Evolutionary conservation across 2,329 filamentous ascomycete genomes (phyloP).

Genomic region (Ophiocordyceps polyrhachis-furcata): DNA sequence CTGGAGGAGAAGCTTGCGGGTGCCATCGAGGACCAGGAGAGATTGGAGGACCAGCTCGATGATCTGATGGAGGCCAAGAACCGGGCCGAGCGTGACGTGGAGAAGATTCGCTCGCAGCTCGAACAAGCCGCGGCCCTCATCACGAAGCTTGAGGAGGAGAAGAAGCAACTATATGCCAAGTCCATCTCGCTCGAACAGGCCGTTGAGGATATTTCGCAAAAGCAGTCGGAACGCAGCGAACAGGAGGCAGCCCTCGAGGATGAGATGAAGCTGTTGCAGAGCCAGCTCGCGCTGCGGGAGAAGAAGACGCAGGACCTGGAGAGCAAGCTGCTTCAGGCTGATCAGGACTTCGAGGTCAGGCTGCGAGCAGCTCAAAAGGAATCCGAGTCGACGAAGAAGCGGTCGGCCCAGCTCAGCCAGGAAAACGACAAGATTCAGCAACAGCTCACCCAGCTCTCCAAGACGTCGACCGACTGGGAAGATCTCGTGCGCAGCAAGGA

Average conservation of each 20-base stretch:
- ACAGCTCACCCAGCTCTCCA: slow-evolving; percentile 71
- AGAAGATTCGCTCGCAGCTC: slow-evolving; percentile 60
- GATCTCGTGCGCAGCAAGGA: slow-evolving; percentile 87
- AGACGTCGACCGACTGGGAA: slow-evolving; percentile 87
- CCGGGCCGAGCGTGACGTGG: slow-evolving; percentile 67
- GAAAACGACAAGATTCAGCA: slow-evolving; percentile 73
- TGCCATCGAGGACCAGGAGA: slow-evolving; percentile 85
- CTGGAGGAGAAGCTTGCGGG: slow-evolving; percentile 83
- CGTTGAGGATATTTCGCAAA: slow-evolving; percentile 49
- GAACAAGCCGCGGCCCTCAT: slow-evolving; percentile 87
- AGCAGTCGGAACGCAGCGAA: slow-evolving; percentile 53
- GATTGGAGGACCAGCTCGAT: slow-evolving; percentile 83
- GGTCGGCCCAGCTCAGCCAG: slow-evolving; percentile 55
- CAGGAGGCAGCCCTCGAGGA: slow-evolving; percentile 61
- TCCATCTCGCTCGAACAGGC: slow-evolving; percentile 52
- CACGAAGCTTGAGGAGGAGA: slow-evolving; percentile 68
- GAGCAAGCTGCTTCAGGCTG: slow-evolving; percentile 60
- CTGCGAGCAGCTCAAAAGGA: slow-evolving; percentile 63
- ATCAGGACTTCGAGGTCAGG: slow-evolving; percentile 80
- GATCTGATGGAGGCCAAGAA: slow-evolving; percentile 78
- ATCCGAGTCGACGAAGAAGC: slow-evolving; percentile 50
- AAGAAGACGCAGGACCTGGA: slow-evolving; percentile 81
- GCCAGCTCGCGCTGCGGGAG: slow-evolving; percentile 75
- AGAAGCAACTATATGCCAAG: slow-evolving; percentile 50
- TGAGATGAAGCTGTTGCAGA: slow-evolving; percentile 81